These are phyloP conservation scores for Rhizophagus clarus DNA, from an alignment of 192 early-diverging fungal species.

Conservation along the genomic window DNA sequence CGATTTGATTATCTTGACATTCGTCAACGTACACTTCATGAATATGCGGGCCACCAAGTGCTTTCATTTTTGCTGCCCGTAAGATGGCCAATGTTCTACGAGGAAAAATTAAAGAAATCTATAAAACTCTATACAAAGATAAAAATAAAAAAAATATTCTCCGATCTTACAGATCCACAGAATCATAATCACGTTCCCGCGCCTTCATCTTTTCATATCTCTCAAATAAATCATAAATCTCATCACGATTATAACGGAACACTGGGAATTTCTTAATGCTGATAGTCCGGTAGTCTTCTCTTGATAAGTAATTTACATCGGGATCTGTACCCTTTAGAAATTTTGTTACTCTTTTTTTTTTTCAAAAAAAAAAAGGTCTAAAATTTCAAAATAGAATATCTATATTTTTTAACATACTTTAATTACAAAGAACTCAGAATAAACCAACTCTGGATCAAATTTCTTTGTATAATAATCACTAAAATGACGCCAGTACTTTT, in stretches of 20 bases:
- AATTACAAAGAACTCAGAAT: conserved; percentile 20
- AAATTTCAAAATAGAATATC: background rate
- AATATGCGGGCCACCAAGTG: conserved; percentile 19
- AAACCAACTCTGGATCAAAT: background rate
- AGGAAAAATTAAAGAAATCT: background rate
- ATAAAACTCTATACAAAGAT: background rate
- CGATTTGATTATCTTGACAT: conserved; percentile 23
- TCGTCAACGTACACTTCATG: conserved; percentile 31
- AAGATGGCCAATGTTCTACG: conserved; percentile 14
- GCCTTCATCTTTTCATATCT: conserved; percentile 19
- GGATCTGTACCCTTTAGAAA: conserved; percentile 14
- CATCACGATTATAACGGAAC: conserved; percentile 18
- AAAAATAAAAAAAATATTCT: background rate
- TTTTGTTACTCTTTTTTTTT: too few relatives aligned
- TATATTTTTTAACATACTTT: conserved; percentile 21
- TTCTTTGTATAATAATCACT: background rate
- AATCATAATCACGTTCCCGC: conserved; percentile 12
- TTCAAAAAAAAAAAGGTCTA: too few relatives aligned
- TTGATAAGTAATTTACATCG: conserved; percentile 14
- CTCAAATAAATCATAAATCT: conserved; percentile 29
- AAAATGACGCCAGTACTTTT: conserved; percentile 8
- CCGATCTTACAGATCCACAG: conserved; percentile 9
- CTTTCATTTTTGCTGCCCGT: conserved; percentile 13
- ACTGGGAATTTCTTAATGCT: conserved; percentile 27
- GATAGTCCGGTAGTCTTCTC: conserved; percentile 3